A percentile compares a stretch with the other conserved stretches of the same genome.
phyloP scores from a whole-genome alignment of 129 eudicot genomes.

The Rutidosis leptorrhynchoides region DNA sequence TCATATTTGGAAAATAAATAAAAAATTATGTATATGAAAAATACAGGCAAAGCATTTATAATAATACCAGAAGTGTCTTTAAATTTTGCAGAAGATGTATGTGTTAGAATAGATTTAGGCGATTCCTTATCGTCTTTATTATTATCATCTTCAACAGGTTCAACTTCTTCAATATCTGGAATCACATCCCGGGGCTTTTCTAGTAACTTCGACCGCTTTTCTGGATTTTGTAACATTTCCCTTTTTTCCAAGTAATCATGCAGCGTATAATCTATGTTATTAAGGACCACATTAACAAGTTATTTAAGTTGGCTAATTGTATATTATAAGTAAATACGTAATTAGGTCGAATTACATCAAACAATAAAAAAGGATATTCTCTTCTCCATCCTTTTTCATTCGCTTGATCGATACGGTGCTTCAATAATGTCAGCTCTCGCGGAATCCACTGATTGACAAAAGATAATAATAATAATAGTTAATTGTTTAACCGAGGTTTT shows the following conservation, averaged over 20 bases:
- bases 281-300: slow-evolving; percentile 38
- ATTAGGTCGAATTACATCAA: background rate
- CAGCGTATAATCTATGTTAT: slow-evolving; percentile 45
- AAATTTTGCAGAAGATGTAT: slow-evolving; percentile 21
- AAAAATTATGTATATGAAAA: no score
- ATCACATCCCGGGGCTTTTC: slow-evolving; percentile 49
- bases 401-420: slow-evolving; percentile 60
- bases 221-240: slow-evolving; percentile 34
- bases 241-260: slow-evolving; percentile 45
- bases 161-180: slow-evolving; percentile 46
- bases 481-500: background rate
- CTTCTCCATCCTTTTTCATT: slow-evolving; percentile 81
- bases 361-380: slow-evolving; percentile 62
- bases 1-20: no score
- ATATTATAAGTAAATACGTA: background rate
- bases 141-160: slow-evolving; percentile 4
- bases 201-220: slow-evolving; percentile 51
- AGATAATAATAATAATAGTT: background rate
- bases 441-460: slow-evolving; percentile 45
- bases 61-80: slow-evolving; percentile 36
- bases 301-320: background rate
- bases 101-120: slow-evolving; percentile 28
- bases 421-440: slow-evolving; percentile 49
- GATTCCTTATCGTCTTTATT: slow-evolving; percentile 31
- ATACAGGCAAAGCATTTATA: background rate